A percentile compares a stretch with the other conserved stretches of the same genome.
Conservation (phyloP, 2,329 filamentous ascomycete species). For the Ophiocordyceps sinensis region DNA sequence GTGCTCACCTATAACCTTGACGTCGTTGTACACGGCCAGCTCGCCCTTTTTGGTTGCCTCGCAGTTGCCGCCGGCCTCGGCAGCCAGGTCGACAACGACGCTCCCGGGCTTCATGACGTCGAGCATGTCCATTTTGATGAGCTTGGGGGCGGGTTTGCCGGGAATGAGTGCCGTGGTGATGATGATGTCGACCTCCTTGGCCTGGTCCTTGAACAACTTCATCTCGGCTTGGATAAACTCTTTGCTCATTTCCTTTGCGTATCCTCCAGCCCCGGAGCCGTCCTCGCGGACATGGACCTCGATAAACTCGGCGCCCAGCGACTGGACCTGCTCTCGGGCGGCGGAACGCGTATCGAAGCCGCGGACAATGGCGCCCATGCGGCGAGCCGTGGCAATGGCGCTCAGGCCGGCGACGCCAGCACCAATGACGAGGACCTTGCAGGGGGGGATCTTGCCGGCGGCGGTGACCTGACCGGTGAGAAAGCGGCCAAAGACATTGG, state of each 20-base stretch:
- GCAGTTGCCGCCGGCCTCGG: slow-evolving; percentile 80
- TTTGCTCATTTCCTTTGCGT: slow-evolving; percentile 88
- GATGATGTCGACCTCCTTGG: slow-evolving; percentile 78
- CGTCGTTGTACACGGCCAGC: slow-evolving; percentile 55
- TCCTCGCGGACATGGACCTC: slow-evolving; percentile 78
- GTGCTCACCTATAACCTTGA: slow-evolving; percentile 63
- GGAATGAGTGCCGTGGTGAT: slow-evolving; percentile 89
- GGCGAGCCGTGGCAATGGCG: slow-evolving; percentile 73
- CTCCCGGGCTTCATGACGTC: slow-evolving; percentile 82
- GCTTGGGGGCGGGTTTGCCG: slow-evolving; percentile 65
- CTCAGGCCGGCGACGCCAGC: slow-evolving; percentile 80
- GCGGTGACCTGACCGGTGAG: slow-evolving; percentile 82
- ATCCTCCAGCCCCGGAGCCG: slow-evolving; percentile 70
- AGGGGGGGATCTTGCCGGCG: slow-evolving; percentile 78
- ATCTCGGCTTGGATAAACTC: slow-evolving; percentile 88
- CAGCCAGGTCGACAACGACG: slow-evolving; percentile 75
- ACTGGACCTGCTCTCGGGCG: slow-evolving; percentile 79
- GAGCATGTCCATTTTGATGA: slow-evolving; percentile 70
- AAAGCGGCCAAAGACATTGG: slow-evolving; percentile 79
- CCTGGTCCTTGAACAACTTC: slow-evolving; percentile 82
- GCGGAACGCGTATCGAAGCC: slow-evolving; percentile 87
- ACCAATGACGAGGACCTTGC: slow-evolving; percentile 81
- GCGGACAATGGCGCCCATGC: slow-evolving; percentile 78
- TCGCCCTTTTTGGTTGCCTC: slow-evolving; percentile 66
- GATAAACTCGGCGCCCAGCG: slow-evolving; percentile 77